Percentiles rank a stretch among this genome's conserved stretches.
Conservation (phyloP, 495 filamentous ascomycete genomes). For the Amorphotheca resinae region DNA sequence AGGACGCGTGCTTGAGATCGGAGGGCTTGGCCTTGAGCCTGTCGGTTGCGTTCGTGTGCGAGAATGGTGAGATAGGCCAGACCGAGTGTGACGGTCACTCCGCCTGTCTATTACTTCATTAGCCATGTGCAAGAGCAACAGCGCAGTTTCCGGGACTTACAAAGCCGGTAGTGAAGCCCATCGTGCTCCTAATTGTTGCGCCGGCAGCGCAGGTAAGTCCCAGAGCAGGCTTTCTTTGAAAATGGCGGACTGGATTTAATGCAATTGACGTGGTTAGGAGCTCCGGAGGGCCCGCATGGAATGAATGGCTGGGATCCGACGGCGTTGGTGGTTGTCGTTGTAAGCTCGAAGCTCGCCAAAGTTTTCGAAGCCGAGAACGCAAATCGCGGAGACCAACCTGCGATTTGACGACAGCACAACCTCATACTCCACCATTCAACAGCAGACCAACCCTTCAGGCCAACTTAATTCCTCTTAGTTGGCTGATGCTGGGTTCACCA, state of each 20-base stretch:
- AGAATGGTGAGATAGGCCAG: slow-evolving; percentile 68
- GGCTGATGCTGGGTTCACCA: too few species aligned
- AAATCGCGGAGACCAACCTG: too few species aligned
- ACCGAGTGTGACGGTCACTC: slow-evolving; percentile 73
- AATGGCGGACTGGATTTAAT: background rate
- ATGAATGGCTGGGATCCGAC: background rate
- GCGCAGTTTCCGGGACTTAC: slow-evolving; percentile 37
- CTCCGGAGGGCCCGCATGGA: slow-evolving; percentile 9
- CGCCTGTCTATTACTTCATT: slow-evolving; percentile 47
- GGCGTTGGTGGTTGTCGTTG: slow-evolving; percentile 3
- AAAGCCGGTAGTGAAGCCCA: slow-evolving; percentile 76
- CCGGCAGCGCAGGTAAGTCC: background rate
- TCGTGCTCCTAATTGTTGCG: slow-evolving; percentile 23
- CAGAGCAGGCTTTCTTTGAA: slow-evolving; percentile 1
- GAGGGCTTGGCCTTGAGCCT: slow-evolving; percentile 55
- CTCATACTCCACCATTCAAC: too few species aligned
- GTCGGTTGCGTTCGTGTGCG: slow-evolving; percentile 59
- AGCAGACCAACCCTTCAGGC: too few species aligned
- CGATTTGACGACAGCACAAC: too few species aligned
- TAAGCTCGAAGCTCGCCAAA: slow-evolving; percentile 8
- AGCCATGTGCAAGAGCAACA: slow-evolving; percentile 14
- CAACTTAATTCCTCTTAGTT: too few species aligned
- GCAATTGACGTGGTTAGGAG: slow-evolving; percentile 9
- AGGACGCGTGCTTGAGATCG: slow-evolving; percentile 55
- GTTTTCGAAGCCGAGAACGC: background rate